Percentiles rank a stretch among this genome's conserved stretches.
phyloP scores from a whole-genome alignment of 2,329 filamentous ascomycete species.

The Madurella mycetomatis region DNA sequence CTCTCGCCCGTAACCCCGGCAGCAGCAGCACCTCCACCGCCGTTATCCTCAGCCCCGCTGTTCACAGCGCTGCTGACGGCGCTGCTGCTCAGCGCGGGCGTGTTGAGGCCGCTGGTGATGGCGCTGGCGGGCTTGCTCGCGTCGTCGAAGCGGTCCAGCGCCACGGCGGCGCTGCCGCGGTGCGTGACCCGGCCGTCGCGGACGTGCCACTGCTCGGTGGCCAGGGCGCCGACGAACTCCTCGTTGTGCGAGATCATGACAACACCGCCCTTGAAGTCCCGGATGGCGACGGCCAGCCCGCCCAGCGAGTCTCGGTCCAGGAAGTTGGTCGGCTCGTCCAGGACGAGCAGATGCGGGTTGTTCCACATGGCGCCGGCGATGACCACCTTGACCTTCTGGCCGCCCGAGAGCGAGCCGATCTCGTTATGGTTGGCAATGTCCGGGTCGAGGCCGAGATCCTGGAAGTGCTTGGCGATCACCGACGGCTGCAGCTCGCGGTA shows the following conservation, averaged over 20 bases:
- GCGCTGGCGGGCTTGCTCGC: constrained; percentile 59
- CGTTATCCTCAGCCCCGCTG: constrained; percentile 77
- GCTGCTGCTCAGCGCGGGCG: constrained; percentile 53
- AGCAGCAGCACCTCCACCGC: constrained; percentile 40
- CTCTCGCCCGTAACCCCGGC: constrained; percentile 32
- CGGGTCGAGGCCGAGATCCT: constrained; percentile 90
- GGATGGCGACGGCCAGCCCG: constrained; percentile 93
- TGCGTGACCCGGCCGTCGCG: constrained; percentile 81
- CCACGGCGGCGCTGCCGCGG: constrained; percentile 70
- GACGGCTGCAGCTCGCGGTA: constrained; percentile 91
- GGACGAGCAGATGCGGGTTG: constrained; percentile 93
- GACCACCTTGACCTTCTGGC: constrained; percentile 98
- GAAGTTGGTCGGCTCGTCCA: constrained; percentile 99
- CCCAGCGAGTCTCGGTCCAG: constrained; percentile 96
- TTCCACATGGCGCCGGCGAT: constrained; percentile 97
- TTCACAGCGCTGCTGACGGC: constrained; percentile 63
- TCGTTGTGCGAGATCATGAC: constrained; percentile 99
- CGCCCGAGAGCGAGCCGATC: constrained; percentile 91
- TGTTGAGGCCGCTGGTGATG: constrained; percentile 55
- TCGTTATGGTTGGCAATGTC: constrained; percentile 99
- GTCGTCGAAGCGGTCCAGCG: constrained; percentile 84
- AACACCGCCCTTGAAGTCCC: constrained; percentile 96
- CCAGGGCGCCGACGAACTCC: constrained; percentile 93
- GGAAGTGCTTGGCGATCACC: constrained; percentile 95
- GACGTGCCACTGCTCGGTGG: constrained; percentile 95